phyloP scores from a whole-genome alignment of 176 grass and related monocot genomes.

The Urochloa ruziziensis region DNA sequence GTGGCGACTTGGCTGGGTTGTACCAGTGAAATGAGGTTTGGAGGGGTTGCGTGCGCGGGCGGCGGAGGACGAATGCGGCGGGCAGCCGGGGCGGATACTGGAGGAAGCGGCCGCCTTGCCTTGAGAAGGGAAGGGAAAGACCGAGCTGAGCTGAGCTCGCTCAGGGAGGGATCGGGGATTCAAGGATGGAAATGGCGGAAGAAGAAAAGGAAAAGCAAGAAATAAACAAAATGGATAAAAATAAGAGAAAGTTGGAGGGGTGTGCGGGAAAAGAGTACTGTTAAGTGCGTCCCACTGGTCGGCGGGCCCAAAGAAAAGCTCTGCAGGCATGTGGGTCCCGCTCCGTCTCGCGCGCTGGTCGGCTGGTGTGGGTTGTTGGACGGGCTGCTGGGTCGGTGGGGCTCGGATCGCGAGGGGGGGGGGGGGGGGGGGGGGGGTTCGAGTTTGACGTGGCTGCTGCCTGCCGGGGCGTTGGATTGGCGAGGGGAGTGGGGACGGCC shows the following conservation, averaged over 20 bases:
- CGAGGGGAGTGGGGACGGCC: background rate
- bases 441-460: background rate
- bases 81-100: background rate
- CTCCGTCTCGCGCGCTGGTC: background rate
- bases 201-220: background rate
- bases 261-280: background rate
- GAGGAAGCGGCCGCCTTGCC: background rate
- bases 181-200: background rate
- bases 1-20: background rate
- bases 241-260: background rate
- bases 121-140: background rate
- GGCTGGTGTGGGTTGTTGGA: background rate
- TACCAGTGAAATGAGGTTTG: background rate
- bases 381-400: background rate
- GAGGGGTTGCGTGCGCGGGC: background rate
- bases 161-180: background rate
- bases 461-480: slow-evolving; percentile 6
- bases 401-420: background rate
- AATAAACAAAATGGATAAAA: background rate
- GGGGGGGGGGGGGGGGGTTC: background rate
- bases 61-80: background rate
- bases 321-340: background rate
- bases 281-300: background rate
- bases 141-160: background rate
- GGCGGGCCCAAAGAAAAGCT: background rate